These are phyloP conservation scores for Emergomyces pasteurianus DNA, from an alignment of 2,329 filamentous ascomycete genomes.

Conservation along the genomic window DNA sequence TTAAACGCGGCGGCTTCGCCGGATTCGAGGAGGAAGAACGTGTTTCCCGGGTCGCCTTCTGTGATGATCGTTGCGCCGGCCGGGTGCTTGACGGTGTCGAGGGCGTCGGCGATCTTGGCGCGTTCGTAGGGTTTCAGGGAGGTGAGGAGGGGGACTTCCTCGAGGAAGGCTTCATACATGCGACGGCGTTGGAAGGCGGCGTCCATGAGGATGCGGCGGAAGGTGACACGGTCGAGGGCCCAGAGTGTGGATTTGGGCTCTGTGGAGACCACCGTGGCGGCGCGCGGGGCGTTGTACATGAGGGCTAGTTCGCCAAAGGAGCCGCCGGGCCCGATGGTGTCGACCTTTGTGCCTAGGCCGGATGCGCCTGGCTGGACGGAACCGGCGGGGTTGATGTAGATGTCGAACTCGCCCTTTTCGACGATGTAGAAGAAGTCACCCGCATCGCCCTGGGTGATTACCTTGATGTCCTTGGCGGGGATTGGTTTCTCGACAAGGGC, in stretches of 20 bases:
- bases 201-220: constrained; percentile 96
- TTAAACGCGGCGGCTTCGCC: constrained; percentile 84
- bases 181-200: constrained; percentile 89
- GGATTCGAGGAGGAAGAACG: constrained; percentile 81
- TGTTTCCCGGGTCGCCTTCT: constrained; percentile 82
- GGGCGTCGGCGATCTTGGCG: constrained; percentile 91
- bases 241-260: constrained; percentile 72
- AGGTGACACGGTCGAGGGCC: constrained; percentile 90
- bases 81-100: constrained; percentile 80
- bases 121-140: constrained; percentile 84
- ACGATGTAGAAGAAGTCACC: constrained; percentile 98
- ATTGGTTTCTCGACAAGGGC: constrained; percentile 92
- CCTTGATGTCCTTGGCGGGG: constrained; percentile 77
- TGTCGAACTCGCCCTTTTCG: constrained; percentile 79
- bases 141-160: constrained; percentile 77
- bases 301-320: constrained; percentile 94
- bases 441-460: constrained; percentile 89
- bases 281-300: constrained; percentile 97
- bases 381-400: constrained; percentile 74
- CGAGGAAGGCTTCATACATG: constrained; percentile 94
- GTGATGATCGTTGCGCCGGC: constrained; percentile 72
- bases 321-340: constrained; percentile 70
- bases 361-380: constrained; percentile 56
- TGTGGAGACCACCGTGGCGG: constrained; percentile 80
- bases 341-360: constrained; percentile 73